These are phyloP conservation scores for Exserohilum turcica DNA, from an alignment of 2,329 filamentous ascomycete genomes.

Conservation along the genomic window DNA sequence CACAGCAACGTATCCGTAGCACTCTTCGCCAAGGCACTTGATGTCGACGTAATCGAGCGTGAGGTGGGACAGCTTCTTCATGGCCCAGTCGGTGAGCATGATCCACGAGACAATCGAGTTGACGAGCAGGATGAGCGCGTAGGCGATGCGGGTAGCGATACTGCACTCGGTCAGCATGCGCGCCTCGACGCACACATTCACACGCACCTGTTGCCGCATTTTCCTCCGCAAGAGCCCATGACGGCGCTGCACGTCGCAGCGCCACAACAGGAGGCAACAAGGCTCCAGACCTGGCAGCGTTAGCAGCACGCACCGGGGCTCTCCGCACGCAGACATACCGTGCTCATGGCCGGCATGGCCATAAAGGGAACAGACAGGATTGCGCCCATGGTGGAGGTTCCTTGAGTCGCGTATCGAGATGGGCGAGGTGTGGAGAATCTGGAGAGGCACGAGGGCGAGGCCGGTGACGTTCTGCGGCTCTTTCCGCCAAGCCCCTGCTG, in stretches of 20 bases:
- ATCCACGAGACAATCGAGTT: constrained; percentile 99
- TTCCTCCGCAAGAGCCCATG: constrained; percentile 86
- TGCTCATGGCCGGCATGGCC: constrained; percentile 82
- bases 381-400: constrained; percentile 73
- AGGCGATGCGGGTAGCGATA: constrained; percentile 95
- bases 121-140: constrained; percentile 89
- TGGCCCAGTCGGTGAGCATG: constrained; percentile 98
- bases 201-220: constrained; percentile 87
- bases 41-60: constrained; percentile 97
- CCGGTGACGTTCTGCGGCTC: constrained; percentile 26
- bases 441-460: constrained; percentile 16
- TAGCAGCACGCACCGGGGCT: constrained; percentile 23
- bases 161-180: constrained; percentile 53
- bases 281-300: constrained; percentile 68
- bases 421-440: constrained; percentile 16
- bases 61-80: constrained; percentile 90
- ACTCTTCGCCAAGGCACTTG: constrained; percentile 83
- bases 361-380: constrained; percentile 87
- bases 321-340: constrained; percentile 63
- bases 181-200: neutral
- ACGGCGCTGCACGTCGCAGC: constrained; percentile 96
- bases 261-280: constrained; percentile 90
- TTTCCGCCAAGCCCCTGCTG: constrained; percentile 15
- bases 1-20: constrained; percentile 93
- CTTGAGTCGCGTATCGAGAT: constrained; percentile 10